Conservation (phyloP, 371 early-diverging fungal genomes). For the Mucor ambiguus region DNA sequence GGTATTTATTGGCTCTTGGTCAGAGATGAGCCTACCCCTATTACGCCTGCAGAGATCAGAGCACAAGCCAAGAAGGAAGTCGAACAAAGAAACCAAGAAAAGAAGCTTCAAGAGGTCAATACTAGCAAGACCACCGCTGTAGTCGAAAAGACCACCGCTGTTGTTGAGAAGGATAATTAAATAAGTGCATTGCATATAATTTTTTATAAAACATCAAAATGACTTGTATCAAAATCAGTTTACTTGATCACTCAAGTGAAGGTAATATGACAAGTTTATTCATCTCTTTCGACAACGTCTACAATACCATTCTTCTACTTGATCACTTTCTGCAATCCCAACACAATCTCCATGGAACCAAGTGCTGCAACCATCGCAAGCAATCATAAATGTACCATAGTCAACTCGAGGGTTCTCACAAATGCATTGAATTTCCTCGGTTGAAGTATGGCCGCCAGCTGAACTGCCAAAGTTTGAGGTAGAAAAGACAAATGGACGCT, state of each 20-base stretch:
- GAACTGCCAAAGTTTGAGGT: neutral
- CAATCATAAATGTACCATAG: conserved; percentile 79
- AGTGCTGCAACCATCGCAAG: conserved; percentile 72
- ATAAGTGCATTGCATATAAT: too few relatives aligned
- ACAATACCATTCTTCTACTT: conserved; percentile 52
- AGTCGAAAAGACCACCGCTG: neutral
- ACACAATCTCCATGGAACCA: conserved; percentile 84
- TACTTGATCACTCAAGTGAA: too few relatives aligned
- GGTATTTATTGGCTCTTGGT: conserved; percentile 7
- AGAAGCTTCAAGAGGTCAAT: neutral
- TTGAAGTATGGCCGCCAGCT: neutral
- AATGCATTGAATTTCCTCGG: conserved; percentile 67
- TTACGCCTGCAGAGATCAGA: conserved; percentile 8
- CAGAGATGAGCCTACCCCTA: neutral
- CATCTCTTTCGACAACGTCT: conserved; percentile 23
- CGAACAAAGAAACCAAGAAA: conserved; percentile 10
- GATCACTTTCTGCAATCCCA: conserved; percentile 55
- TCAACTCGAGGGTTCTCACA: conserved; percentile 69
- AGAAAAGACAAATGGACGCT: neutral
- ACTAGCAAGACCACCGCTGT: neutral
- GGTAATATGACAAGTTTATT: neutral
- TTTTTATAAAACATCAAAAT: too few relatives aligned
- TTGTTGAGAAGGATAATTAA: neutral
- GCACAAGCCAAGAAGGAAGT: conserved; percentile 7
- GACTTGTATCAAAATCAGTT: too few relatives aligned